Percentiles rank a stretch among this genome's conserved stretches.
These are phyloP conservation scores for Pyrenochaeta sp. DNA, from an alignment of 2,329 filamentous ascomycete genomes.

Conservation along the genomic window DNA sequence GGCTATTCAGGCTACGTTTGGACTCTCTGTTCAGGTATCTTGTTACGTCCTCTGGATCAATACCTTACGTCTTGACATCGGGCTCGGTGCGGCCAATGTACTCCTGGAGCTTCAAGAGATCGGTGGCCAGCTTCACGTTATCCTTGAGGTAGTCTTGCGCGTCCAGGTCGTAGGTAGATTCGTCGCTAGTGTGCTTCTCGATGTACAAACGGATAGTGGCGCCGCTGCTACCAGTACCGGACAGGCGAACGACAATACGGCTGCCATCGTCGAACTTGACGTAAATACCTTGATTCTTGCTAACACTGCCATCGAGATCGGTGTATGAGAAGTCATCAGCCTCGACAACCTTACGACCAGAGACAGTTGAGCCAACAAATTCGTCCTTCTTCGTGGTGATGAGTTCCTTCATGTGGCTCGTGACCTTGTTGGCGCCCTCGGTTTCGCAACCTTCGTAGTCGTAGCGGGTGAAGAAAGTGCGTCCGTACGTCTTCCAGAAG, in stretches of 20 bases:
- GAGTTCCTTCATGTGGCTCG: conserved; percentile 79
- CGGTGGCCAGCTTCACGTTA: conserved; percentile 84
- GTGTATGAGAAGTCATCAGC: conserved; percentile 98
- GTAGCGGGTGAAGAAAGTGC: conserved; percentile 98
- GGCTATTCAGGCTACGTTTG: neutral
- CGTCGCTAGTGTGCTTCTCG: conserved; percentile 90
- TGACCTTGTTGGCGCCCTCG: conserved; percentile 89
- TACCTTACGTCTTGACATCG: conserved; percentile 89
- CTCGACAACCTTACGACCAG: conserved; percentile 83
- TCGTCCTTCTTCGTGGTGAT: conserved; percentile 73
- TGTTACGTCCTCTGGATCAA: neutral
- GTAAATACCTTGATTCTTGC: conserved; percentile 95
- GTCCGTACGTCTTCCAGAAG: conserved; percentile 96
- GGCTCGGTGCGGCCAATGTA: conserved; percentile 91
- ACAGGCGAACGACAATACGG: conserved; percentile 92
- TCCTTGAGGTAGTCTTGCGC: conserved; percentile 94
- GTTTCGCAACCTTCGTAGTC: conserved; percentile 97
- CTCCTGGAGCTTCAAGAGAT: conserved; percentile 91
- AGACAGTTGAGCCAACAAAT: conserved; percentile 85
- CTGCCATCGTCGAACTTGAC: conserved; percentile 94
- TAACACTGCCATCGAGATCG: conserved; percentile 95
- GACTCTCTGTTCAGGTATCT: neutral
- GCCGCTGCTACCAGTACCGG: conserved; percentile 92
- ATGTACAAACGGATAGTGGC: conserved; percentile 97
- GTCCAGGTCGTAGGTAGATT: conserved; percentile 78